Base-by-base conservation (phyloP, 441 rosid genomes). In the Eutrema salsugineum region DNA sequence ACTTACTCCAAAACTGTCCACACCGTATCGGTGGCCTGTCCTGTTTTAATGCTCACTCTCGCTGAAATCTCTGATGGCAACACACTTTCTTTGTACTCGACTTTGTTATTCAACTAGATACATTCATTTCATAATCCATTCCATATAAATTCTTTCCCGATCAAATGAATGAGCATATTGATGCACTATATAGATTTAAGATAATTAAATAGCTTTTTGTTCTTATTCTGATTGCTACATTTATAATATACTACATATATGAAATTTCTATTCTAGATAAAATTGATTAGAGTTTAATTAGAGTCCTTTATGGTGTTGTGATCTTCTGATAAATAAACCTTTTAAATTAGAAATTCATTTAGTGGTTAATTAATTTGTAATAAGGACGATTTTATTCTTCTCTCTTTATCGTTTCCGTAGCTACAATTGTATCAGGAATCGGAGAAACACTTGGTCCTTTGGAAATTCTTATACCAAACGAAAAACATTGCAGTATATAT, bases 31-130 rank as follows among this genome's bases (percentile, higher is more conserved):
- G n/a, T n/a, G n/a, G n/a, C n/a, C n/a, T n/a, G n/a, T n/a, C n/a
- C n/a, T n/a, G 98, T 97, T 68, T 93, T 97, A 40, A 93, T 88
- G 75, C 98, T 90, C 15, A 93, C 93, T 68, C 97, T 83, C 14
- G 91, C 91, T 3, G 91, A 61, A n/a, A 93, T 94, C 12, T 81
- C 70, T 28, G 83, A 68, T 11, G 98, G 98, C 59, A 93, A 70
- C 22, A 93, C 95, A 50, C 93, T 87, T 78, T 93, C 98, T 84
- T 89, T 93, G 83, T 93, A 90, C 35, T 82, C 85, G 88, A 11
- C 92, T 80, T 53, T 93, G 97, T 39, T 88, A 88, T 3, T 87
- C 85, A 48, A 86, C 90, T n/a, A n/a, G n/a, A n/a, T n/a, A n/a
- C n/a, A 93, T 93, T 22, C 24, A 22, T 1, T 22, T 22, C 24